Evolutionary conservation across 148 eudicot genomes (phyloP).

Genomic region (Rhododendron kiyosumense): DNA sequence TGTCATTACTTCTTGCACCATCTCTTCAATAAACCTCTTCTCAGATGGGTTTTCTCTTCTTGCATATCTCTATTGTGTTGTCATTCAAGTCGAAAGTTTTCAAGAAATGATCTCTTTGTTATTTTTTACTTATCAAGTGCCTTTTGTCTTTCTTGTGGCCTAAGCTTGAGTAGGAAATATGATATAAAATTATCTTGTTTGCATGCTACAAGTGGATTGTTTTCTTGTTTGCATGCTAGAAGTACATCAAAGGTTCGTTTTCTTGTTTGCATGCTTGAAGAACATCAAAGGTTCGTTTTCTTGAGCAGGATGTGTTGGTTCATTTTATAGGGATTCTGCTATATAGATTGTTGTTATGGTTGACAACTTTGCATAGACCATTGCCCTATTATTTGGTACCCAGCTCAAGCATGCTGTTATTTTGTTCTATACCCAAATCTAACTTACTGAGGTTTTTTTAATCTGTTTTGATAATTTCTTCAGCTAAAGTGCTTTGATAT

Average conservation of each 20-base stretch:
- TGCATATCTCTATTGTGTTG: not conserved
- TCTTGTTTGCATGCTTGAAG: not conserved
- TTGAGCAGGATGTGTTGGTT: not conserved
- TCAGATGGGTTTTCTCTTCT: not conserved
- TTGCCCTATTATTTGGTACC: not conserved
- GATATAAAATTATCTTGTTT: not conserved
- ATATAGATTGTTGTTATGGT: not conserved
- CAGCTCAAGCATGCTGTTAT: not conserved
- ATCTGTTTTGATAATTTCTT: constrained; percentile 1
- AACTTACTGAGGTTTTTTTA: not conserved
- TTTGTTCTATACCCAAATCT: constrained; percentile 1
- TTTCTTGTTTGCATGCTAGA: too few species aligned
- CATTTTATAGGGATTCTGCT: not conserved
- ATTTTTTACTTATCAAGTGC: not conserved
- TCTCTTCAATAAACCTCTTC: not conserved
- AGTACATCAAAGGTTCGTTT: too few species aligned
- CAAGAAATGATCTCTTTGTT: not conserved
- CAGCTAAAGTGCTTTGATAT: not conserved
- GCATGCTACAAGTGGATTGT: not conserved
- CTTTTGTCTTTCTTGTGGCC: not conserved
- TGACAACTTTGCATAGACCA: not conserved
- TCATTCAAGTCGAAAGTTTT: not conserved
- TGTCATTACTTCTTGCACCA: not conserved
- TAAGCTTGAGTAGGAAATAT: not conserved
- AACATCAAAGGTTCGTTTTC: not conserved